Base-by-base conservation (phyloP, 345 rosid genomes). In the Salix caprea region DNA sequence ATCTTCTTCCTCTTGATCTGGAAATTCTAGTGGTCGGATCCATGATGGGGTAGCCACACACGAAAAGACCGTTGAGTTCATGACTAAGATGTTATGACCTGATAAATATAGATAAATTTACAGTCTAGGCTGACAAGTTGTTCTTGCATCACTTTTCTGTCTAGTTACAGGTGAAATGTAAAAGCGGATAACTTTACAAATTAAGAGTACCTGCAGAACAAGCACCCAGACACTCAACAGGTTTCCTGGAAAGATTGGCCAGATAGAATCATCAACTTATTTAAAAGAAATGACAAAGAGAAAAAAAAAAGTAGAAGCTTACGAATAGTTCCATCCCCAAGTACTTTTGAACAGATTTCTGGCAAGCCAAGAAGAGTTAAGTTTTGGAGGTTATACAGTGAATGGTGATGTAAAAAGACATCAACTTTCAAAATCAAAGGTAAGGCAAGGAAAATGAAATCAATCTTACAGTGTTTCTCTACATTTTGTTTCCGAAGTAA, bases 321-420 rank as follows among this genome's bases (percentile, higher is more conserved):
- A 72, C 74, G 21, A 4, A 24, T 72, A 30, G n/a, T 36, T 36
- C 39, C 54, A 14, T 21, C 32, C 64, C 24, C 66, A 36, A 19
- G 75, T 18, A 65, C 67, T 72, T 54, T 54, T 72, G 75, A 72
- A 72, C 32, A 58, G 13, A 46, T 72, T 72, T 30, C 75, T 72
- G 75, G 39, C 64, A 61, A 19, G 15, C 26, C 34, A 58, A 54
- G 23, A 52, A 23, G 32, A 7, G 10, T 72, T 1, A 30, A 40
- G 44, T 40, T 58, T 73, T 16, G 7, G 5, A 50, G 21, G 21
- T 14, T 50, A 50, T 16, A 1, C 1, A 50, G 21, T 23, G 64
- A 15, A 50, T 4, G n/a, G 21, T 1, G 2, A 14, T 37, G 44
- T 40, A 9, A 40, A 9, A 58, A n/a, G 10, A n/a, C 14, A 5